Evolutionary conservation across 1,284 basidiomycete species (phyloP).

Genomic region (Filobasidium uniguttulatum): DNA sequence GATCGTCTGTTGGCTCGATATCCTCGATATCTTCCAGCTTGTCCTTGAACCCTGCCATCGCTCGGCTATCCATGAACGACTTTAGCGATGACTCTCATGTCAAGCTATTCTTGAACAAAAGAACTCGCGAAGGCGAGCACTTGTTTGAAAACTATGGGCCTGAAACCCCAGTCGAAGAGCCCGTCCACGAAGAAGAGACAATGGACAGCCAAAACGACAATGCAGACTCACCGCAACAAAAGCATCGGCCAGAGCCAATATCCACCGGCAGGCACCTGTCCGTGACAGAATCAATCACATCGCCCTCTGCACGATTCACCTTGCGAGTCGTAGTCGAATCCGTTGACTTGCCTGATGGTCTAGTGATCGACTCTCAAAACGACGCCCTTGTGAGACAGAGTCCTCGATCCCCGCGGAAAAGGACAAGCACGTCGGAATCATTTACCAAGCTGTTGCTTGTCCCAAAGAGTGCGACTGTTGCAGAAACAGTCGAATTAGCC

Average conservation of each 20-base stretch:
- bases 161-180: too few species aligned
- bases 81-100: slow-evolving; percentile 93
- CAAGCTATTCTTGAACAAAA: slow-evolving; percentile 79
- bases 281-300: slow-evolving; percentile 43
- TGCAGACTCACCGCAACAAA: too few species aligned
- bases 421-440: slow-evolving; percentile 24
- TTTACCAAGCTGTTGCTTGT: slow-evolving; percentile 67
- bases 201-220: too few species aligned
- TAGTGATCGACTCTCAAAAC: slow-evolving; percentile 79
- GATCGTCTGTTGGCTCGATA: slow-evolving; percentile 84
- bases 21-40: slow-evolving; percentile 80
- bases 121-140: slow-evolving; percentile 25
- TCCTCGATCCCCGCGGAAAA: neutral
- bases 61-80: slow-evolving; percentile 83
- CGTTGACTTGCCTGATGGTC: slow-evolving; percentile 79
- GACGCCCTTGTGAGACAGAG: slow-evolving; percentile 64
- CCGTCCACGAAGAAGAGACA: neutral
- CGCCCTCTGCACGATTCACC: slow-evolving; percentile 67
- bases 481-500: slow-evolving; percentile 85
- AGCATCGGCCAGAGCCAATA: too few species aligned
- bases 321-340: slow-evolving; percentile 74
- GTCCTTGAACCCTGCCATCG: slow-evolving; percentile 84
- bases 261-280: too few species aligned
- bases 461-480: slow-evolving; percentile 86
- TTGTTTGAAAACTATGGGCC: neutral